Evolutionary conservation across 352 stramenopile genomes (phyloP).

Genomic region (Globisporangium canariense): DNA sequence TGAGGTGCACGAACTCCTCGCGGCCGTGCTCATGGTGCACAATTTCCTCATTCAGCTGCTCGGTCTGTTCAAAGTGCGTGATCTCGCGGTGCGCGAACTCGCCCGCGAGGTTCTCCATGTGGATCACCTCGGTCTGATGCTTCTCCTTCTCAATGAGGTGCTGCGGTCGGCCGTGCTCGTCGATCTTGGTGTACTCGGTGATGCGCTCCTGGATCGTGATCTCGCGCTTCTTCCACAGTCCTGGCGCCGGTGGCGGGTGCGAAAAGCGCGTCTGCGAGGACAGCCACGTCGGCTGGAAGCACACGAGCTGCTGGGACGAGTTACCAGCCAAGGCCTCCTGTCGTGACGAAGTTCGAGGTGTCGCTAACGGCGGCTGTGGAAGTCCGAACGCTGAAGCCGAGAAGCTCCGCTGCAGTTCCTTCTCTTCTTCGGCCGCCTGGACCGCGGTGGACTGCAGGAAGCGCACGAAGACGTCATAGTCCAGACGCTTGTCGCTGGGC

Average conservation of each 20-base stretch:
- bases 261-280: conserved; percentile 35
- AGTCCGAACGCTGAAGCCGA: conserved; percentile 11
- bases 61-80: conserved; percentile 82
- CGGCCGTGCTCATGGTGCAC: conserved; percentile 75
- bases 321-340: conserved; percentile 1
- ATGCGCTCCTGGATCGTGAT: conserved; percentile 86
- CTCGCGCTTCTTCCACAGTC: conserved; percentile 86
- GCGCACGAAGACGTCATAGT: conserved; percentile 58
- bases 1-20: conserved; percentile 83
- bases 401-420: conserved; percentile 18
- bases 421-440: conserved; percentile 45
- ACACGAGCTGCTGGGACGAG: conserved; percentile 28
- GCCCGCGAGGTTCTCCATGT: conserved; percentile 77
- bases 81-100: conserved; percentile 85
- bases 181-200: conserved; percentile 87
- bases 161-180: conserved; percentile 70
- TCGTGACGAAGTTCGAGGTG: background rate
- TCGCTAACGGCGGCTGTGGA: conserved; percentile 21
- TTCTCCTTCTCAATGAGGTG: conserved; percentile 79
- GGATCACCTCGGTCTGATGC: conserved; percentile 81
- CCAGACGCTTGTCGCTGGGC: conserved; percentile 28
- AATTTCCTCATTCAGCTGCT: conserved; percentile 81
- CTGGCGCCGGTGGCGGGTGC: conserved; percentile 45
- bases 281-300: conserved; percentile 42
- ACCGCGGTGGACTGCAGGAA: conserved; percentile 64